Percentiles rank a stretch among this genome's conserved stretches.
These are phyloP conservation scores for Schizopora paradoxa DNA, from an alignment of 1,284 basidiomycete species.

Conservation along the genomic window DNA sequence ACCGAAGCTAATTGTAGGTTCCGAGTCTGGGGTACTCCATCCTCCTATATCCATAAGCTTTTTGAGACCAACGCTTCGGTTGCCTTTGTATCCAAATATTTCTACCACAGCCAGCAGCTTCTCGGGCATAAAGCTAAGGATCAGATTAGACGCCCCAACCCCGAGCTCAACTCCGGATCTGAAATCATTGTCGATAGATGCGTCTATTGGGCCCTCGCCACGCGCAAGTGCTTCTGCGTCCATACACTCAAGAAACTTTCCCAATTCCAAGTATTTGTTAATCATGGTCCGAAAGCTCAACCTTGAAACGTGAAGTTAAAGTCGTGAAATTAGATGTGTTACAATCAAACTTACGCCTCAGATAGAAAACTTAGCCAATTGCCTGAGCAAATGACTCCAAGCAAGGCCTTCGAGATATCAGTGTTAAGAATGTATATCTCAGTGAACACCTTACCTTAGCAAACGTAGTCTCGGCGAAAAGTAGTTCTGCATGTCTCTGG, in stretches of 20 bases:
- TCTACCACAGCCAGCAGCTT: conserved; percentile 77
- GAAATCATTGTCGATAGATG: conserved; percentile 82
- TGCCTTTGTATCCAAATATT: conserved; percentile 88
- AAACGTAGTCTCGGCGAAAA: conserved; percentile 85
- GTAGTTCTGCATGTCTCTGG: conserved; percentile 90
- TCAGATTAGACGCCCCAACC: conserved; percentile 73
- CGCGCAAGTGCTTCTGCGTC: conserved; percentile 54
- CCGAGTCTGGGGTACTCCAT: conserved; percentile 55
- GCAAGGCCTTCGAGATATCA: conserved; percentile 46
- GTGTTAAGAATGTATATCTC: conserved; percentile 1
- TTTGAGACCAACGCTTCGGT: conserved; percentile 71
- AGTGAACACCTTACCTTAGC: conserved; percentile 52
- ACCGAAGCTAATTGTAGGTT: conserved; percentile 51
- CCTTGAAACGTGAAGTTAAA: conserved; percentile 32
- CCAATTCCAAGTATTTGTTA: conserved; percentile 74
- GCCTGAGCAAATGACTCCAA: conserved; percentile 84
- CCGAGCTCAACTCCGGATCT: conserved; percentile 91
- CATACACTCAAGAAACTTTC: conserved; percentile 67
- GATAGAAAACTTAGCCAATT: conserved; percentile 92
- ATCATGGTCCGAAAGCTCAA: conserved; percentile 88
- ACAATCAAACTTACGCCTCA: conserved; percentile 63
- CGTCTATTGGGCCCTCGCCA: conserved; percentile 36
- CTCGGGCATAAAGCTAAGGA: conserved; percentile 81
- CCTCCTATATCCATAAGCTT: conserved; percentile 79
- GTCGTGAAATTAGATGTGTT: background rate